Percentiles rank a stretch among this genome's conserved stretches.
These are phyloP conservation scores for Aspergillus hiratsukae DNA, from an alignment of 2,329 filamentous ascomycete species.

Conservation along the genomic window DNA sequence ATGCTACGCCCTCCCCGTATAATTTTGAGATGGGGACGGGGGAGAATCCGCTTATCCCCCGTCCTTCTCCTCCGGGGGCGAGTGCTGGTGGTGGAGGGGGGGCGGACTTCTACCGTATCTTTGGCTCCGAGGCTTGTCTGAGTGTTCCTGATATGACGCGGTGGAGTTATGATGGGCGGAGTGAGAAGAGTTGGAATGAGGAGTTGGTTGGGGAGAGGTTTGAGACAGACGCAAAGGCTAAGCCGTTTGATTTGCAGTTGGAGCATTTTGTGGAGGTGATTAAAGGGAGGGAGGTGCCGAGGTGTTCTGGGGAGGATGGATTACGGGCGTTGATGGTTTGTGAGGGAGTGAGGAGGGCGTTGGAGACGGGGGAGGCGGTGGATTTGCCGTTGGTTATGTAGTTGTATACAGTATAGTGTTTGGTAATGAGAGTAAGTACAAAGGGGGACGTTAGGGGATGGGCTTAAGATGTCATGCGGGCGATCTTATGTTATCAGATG, in stretches of 20 bases:
- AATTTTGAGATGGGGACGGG: conserved; percentile 56
- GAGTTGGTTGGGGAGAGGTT: conserved; percentile 32
- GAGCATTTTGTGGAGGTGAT: conserved; percentile 50
- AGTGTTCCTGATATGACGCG: conserved; percentile 52
- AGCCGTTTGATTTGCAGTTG: conserved; percentile 52
- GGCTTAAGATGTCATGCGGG: no score
- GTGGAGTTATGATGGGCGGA: conserved; percentile 43
- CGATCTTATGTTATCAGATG: no score
- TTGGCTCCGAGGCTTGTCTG: conserved; percentile 48
- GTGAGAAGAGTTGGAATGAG: conserved; percentile 42
- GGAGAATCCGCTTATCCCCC: conserved; percentile 55
- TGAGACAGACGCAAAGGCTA: conserved; percentile 20
- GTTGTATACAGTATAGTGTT: no score
- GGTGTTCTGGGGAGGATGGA: conserved; percentile 48
- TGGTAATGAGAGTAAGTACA: no score
- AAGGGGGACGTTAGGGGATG: no score
- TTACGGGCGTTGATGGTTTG: conserved; percentile 51
- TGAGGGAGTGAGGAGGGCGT: conserved; percentile 46
- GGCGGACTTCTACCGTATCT: conserved; percentile 51
- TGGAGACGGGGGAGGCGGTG: conserved; percentile 36
- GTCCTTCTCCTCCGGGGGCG: conserved; percentile 16
- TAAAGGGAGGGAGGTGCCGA: conserved; percentile 38
- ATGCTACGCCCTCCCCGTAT: conserved; percentile 49
- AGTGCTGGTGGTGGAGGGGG: conserved; percentile 19
- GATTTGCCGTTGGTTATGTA: conserved; percentile 14